phyloP scores from a whole-genome alignment of 371 early-diverging fungal genomes.

The Rhizopus microsporus region DNA sequence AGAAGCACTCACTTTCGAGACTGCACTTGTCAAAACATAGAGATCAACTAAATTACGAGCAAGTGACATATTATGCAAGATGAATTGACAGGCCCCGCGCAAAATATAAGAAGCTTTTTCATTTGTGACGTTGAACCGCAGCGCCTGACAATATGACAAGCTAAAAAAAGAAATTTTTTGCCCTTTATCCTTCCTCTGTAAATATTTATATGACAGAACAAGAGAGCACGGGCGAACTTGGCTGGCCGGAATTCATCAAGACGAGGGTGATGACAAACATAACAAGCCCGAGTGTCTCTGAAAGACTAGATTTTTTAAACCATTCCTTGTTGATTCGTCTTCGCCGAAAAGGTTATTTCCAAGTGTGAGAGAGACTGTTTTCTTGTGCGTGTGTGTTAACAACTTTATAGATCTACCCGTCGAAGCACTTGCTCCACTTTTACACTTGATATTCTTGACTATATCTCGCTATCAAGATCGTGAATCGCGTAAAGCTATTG shows the following conservation, averaged over 20 bases:
- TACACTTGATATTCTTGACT: slow-evolving; percentile 58
- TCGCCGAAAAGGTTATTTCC: slow-evolving; percentile 57
- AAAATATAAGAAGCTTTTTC: neutral
- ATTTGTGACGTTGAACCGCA: slow-evolving; percentile 17
- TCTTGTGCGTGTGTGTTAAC: neutral
- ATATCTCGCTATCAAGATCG: slow-evolving; percentile 68
- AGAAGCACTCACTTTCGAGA: slow-evolving; percentile 28
- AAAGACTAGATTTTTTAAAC: slow-evolving; percentile 57
- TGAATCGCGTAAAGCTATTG: slow-evolving; percentile 56
- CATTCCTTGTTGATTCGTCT: slow-evolving; percentile 59
- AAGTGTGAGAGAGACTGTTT: neutral
- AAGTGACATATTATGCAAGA: slow-evolving; percentile 28
- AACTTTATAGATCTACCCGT: slow-evolving; percentile 53
- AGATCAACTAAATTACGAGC: slow-evolving; percentile 40
- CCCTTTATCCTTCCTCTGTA: neutral
- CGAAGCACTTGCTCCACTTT: slow-evolving; percentile 54
- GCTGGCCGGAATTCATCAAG: slow-evolving; percentile 63
- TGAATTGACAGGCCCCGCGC: slow-evolving; percentile 8
- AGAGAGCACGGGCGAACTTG: slow-evolving; percentile 48
- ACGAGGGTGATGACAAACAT: slow-evolving; percentile 50
- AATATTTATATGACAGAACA: slow-evolving; percentile 32
- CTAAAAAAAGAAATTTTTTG: slow-evolving; percentile 11
- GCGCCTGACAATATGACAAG: neutral
- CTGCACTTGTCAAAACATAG: slow-evolving; percentile 37
- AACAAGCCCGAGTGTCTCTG: slow-evolving; percentile 52